phyloP scores from a whole-genome alignment of 2,329 filamentous ascomycete species.

The Stenocarpella maydis region DNA sequence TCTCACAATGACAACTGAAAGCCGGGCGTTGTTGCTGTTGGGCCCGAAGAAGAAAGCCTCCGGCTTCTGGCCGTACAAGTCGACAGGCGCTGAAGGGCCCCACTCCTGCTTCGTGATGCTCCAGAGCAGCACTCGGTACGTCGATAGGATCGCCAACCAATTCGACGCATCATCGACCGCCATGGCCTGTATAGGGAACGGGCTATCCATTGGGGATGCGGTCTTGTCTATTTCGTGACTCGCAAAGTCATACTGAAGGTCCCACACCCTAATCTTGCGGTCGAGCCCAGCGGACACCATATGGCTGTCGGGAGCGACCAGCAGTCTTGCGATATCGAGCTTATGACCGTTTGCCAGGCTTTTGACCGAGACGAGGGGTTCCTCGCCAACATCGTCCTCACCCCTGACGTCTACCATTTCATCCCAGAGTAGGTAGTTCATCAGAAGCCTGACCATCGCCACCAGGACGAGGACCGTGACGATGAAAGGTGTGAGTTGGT shows the following conservation, averaged over 20 bases:
- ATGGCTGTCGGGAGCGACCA: constrained; percentile 68
- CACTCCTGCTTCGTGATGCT: constrained; percentile 65
- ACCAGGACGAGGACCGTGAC: constrained; percentile 69
- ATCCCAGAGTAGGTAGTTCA: constrained; percentile 78
- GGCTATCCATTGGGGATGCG: constrained; percentile 47
- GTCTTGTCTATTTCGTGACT: constrained; percentile 54
- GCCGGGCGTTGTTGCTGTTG: constrained; percentile 45
- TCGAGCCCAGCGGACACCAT: constrained; percentile 77
- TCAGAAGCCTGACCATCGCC: constrained; percentile 72
- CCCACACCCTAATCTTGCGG: constrained; percentile 72
- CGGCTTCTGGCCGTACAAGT: constrained; percentile 65
- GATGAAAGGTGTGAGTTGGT: constrained; percentile 66
- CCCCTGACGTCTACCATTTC: constrained; percentile 58
- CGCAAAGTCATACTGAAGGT: constrained; percentile 56
- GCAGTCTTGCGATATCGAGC: constrained; percentile 73
- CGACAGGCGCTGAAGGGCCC: constrained; percentile 61
- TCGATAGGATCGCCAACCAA: constrained; percentile 73
- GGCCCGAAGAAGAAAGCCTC: constrained; percentile 71
- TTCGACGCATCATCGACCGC: constrained; percentile 70
- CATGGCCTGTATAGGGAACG: constrained; percentile 68
- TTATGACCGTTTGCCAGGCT: constrained; percentile 70
- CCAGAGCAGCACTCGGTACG: constrained; percentile 68
- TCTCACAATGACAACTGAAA: constrained; percentile 67
- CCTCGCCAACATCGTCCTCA: constrained; percentile 55
- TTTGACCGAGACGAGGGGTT: constrained; percentile 65